Evolutionary conservation across 345 rosid genomes (phyloP).

Genomic region (Limnanthes douglasii): DNA sequence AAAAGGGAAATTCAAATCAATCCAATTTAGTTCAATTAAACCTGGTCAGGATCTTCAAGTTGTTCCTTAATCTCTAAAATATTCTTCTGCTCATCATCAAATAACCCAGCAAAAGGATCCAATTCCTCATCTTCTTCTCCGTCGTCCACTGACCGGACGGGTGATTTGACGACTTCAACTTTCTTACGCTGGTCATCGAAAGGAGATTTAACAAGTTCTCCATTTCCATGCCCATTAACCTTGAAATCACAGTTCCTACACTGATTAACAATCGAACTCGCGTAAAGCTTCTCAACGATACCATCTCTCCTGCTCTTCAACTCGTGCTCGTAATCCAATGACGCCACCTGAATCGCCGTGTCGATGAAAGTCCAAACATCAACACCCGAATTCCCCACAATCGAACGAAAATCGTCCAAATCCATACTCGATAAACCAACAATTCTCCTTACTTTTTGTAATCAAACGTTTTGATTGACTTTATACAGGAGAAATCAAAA

Average conservation of each 20-base stretch:
- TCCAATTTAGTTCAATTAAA: slow-evolving; percentile 6
- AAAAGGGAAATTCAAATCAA: neutral
- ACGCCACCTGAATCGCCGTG: slow-evolving; percentile 68
- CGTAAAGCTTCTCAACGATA: slow-evolving; percentile 73
- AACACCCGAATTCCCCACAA: slow-evolving; percentile 62
- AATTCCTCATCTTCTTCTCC: slow-evolving; percentile 37
- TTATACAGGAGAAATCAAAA: slow-evolving; percentile 8
- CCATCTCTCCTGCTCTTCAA: slow-evolving; percentile 58
- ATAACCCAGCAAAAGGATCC: slow-evolving; percentile 83
- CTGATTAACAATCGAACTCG: slow-evolving; percentile 30
- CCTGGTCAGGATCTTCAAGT: slow-evolving; percentile 93
- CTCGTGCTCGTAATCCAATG: slow-evolving; percentile 50
- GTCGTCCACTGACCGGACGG: slow-evolving; percentile 8
- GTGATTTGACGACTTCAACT: slow-evolving; percentile 19
- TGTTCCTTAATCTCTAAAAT: slow-evolving; percentile 69
- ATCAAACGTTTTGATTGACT: slow-evolving; percentile 1
- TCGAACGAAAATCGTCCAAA: slow-evolving; percentile 68
- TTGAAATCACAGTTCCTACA: slow-evolving; percentile 51
- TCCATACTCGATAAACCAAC: slow-evolving; percentile 28
- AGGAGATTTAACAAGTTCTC: slow-evolving; percentile 7
- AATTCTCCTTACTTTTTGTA: neutral
- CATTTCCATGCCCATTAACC: slow-evolving; percentile 21
- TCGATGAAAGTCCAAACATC: slow-evolving; percentile 93
- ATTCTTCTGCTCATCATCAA: slow-evolving; percentile 85
- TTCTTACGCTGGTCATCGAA: no score